Base-by-base conservation (phyloP, 192 early-diverging fungal species). In the Backusella tarrabulga region DNA sequence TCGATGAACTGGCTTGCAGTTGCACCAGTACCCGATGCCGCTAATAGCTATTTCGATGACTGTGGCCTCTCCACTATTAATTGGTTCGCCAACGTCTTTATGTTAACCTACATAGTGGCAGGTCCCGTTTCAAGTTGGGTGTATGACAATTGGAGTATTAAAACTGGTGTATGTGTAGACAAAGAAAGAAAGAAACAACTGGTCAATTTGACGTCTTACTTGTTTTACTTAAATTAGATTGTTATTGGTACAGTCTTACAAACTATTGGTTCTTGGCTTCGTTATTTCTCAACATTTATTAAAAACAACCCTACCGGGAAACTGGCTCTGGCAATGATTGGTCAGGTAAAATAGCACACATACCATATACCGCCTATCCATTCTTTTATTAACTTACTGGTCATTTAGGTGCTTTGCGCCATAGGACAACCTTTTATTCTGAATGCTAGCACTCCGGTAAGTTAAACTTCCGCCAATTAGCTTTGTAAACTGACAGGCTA, bases 371-470 rank as follows among this genome's bases (percentile, higher is more conserved):
- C 11, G 32, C 38, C 8, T 40, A 63, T 34, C 44, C 9, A 23
- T 9, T 26, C 7, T 14, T 63, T 29, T 63, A 63, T 26, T 63
- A 29, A 63, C 8, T 29, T 29, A 29, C 2, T 63, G 12, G 6
- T 63, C 4, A 0, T 14, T 3, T 29, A 63, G 56, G 7, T 63
- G 29, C 63, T 90, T 41, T 82, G 78, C 34, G 84, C 84, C 9
- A 35, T 80, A 32, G 87, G 85, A 8, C 84, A 88, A 67, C 84
- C 87, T 12, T 90, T 90, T 82, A 83, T 90, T 69, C 73, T 90
- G 21, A 87, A 88, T 44, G 78, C 85, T 7, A 82, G 87, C 14
- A 85, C 88, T 26, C 87, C 77, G 21, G 81, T 82, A 71, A 76
- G 71, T 71, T 67, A 14, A 26, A 73, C 2, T 9, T 29, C 9